Percentiles rank a stretch among this genome's conserved stretches.
Evolutionary conservation across 1,284 basidiomycete genomes (phyloP).

Genomic region (Apiotrichum laibachii): DNA sequence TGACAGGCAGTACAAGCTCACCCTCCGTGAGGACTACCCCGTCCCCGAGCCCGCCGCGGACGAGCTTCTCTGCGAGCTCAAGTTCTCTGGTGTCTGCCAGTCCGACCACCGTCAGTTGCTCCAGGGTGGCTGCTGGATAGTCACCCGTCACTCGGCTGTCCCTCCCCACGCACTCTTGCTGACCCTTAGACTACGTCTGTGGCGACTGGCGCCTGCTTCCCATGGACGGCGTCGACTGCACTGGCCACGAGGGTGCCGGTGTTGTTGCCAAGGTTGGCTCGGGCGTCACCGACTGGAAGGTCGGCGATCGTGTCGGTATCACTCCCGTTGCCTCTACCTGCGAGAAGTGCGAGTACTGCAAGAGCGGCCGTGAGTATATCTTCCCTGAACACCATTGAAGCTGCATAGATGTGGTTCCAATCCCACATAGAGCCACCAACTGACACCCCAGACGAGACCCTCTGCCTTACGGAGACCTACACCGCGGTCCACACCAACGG

Average conservation of each 20-base stretch:
- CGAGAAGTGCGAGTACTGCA: constrained; percentile 22
- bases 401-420: too few species aligned
- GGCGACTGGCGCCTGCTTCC: constrained; percentile 19
- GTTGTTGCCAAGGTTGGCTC: constrained; percentile 19
- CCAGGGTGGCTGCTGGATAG: not conserved
- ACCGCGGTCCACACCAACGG: constrained; percentile 16
- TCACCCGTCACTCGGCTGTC: too few species aligned
- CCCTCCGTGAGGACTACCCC: constrained; percentile 21
- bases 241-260: constrained; percentile 24
- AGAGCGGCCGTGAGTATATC: constrained; percentile 13
- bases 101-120: constrained; percentile 22
- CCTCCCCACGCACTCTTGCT: not conserved
- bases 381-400: too few species aligned
- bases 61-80: constrained; percentile 24
- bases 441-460: constrained; percentile 15
- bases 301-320: constrained; percentile 21
- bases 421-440: too few species aligned
- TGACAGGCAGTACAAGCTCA: constrained; percentile 16
- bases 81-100: constrained; percentile 22
- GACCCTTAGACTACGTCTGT: constrained; percentile 11
- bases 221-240: constrained; percentile 17
- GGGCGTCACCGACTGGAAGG: constrained; percentile 18
- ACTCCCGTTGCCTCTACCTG: constrained; percentile 17
- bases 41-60: constrained; percentile 18
- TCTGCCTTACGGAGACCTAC: constrained; percentile 17